Base-by-base conservation (phyloP, 768 basidiomycete species). In the Pleurotus djamor region DNA sequence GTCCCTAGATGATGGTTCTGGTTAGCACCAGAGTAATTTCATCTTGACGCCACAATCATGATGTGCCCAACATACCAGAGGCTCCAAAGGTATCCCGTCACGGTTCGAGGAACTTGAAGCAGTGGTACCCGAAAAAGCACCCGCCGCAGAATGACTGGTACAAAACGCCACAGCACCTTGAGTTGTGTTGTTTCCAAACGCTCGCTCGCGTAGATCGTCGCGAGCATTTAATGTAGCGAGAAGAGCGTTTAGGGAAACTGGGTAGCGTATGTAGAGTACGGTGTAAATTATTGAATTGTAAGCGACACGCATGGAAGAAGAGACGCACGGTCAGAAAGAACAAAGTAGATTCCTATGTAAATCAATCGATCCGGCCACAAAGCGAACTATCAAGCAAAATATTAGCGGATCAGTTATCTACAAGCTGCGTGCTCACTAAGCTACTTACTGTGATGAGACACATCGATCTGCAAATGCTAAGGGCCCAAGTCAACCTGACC, bases 281-380 rank as follows among this genome's bases (percentile, higher is more conserved):
- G 7, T 7, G 38, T 7, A 14, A 41, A 14, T 7, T 41, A 41
- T 14, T 41, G n/a, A n/a, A n/a, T n/a, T n/a, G n/a, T n/a, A n/a
- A n/a, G n/a, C n/a, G n/a, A n/a, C n/a, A n/a, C n/a, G n/a, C n/a
- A n/a, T n/a, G n/a, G n/a, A n/a, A 21, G 9, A 16, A 14, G 28
- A 33, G 17, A 63, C 75, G 64, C 33, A 81, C 82, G 52, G 66
- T 83, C 81, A 62, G 76, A 77, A 9, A 81, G 71, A 43, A 70
- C 70, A 59, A 81, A 74, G 62, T 79, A 81, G 50, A 82, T 74
- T 5, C 68, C 77, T 54, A 79, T 70, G 66, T 77, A 80, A 12
- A 76, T 70, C 63, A 77, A 76, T 36, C 76, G 73, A 9, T 69
- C 58, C 4, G 80, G 82, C 78, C 81, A 79, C 8, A 74, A 63